Base-by-base conservation (phyloP, 2,329 filamentous ascomycete species). In the Microsporum ferrugineum region DNA sequence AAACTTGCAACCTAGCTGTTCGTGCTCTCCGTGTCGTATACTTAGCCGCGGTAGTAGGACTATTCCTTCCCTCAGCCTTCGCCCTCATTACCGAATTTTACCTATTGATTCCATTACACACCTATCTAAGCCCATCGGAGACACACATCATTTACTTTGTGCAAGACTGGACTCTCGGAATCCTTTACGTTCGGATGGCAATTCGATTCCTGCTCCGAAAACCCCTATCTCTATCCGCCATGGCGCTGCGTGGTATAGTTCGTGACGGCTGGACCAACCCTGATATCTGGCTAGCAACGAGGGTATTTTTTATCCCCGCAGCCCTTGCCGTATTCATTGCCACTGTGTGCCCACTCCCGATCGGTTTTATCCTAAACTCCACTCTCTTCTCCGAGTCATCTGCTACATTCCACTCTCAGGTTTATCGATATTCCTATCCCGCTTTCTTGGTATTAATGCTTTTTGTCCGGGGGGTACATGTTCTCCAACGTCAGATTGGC, bases 141-240 rank as follows among this genome's bases (percentile, higher is more conserved):
- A 69, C 68, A 1, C 74, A 75, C 60, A 68, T 75, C 5, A 84
- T 97, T 47, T 88, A 95, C 64, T 81, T 97, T 63, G 86, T 97
- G 47, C 92, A 97, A 71, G 87, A 91, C 62, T 99, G 92, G 91
- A 95, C 91, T 0, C 79, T 99, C 0, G 94, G 94, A 3, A 82
- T 99, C 27, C 80, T 99, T 2, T 96, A 96, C 72, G 81, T 95
- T 34, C 91, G 95, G 65, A 84, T 97, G 68, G 83, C 83, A 0
- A 82, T 84, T 14, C 86, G 88, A 43, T 76, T 90, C 67, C 79
- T 91, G 31, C 78, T 87, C 10, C 81, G 86, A 68, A 81, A 89
- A 64, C 83, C 84, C 6, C 81, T 84, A 7, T 87, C 87, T 7
- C 86, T 88, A 2, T 82, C 88, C 0, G 87, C 90, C 0, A 80